Percentiles rank a stretch among this genome's conserved stretches.
Evolutionary conservation across 176 grass and related monocot species (phyloP).

Genomic region (Areca catechu): DNA sequence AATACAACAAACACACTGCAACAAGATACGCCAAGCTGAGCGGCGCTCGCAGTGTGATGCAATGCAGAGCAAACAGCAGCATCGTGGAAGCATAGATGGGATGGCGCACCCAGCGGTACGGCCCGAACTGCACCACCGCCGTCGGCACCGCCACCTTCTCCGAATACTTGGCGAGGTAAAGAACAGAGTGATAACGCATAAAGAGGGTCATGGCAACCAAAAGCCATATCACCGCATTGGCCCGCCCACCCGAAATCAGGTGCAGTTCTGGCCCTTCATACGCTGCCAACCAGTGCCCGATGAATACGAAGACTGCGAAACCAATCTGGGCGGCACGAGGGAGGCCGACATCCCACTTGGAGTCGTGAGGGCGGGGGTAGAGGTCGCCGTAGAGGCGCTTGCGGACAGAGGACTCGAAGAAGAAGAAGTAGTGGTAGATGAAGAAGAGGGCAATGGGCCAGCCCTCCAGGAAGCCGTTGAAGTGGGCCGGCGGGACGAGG

Average conservation of each 20-base stretch:
- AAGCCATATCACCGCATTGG: slow-evolving; percentile 22
- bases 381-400: slow-evolving; percentile 24
- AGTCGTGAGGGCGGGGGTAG: slow-evolving; percentile 21
- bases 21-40: slow-evolving; percentile 20
- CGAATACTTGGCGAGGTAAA: slow-evolving; percentile 28
- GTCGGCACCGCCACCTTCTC: slow-evolving; percentile 28
- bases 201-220: slow-evolving; percentile 19
- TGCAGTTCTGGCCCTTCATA: slow-evolving; percentile 26
- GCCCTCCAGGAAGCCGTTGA: slow-evolving; percentile 24
- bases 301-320: slow-evolving; percentile 20
- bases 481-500: slow-evolving; percentile 23
- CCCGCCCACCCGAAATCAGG: slow-evolving; percentile 19
- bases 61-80: slow-evolving; percentile 16
- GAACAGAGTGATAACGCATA: slow-evolving; percentile 27
- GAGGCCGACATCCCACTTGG: slow-evolving; percentile 21
- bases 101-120: slow-evolving; percentile 22
- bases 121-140: slow-evolving; percentile 28
- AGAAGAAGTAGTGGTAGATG: slow-evolving; percentile 25
- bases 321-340: slow-evolving; percentile 4
- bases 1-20: slow-evolving; percentile 16
- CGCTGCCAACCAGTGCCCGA: slow-evolving; percentile 28
- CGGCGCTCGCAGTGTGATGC: slow-evolving; percentile 15
- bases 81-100: slow-evolving; percentile 23
- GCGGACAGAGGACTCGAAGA: slow-evolving; percentile 26
- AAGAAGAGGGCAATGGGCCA: slow-evolving; percentile 21